Base-by-base conservation (phyloP, 2,329 filamentous ascomycete genomes). In the Ophiosphaerella korrae region DNA sequence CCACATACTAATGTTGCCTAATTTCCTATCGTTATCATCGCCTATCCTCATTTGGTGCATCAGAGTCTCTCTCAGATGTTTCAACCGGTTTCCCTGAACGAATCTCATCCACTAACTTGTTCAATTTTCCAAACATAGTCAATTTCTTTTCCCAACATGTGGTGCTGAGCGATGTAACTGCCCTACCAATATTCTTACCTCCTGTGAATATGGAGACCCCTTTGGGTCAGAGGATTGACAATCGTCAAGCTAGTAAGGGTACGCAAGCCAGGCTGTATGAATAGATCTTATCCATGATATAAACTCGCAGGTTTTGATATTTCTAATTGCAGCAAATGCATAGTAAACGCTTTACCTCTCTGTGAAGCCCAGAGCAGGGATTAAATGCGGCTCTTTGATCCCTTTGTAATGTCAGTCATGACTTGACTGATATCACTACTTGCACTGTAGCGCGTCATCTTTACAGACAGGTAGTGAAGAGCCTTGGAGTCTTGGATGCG, bases 221-320 rank as follows among this genome's bases (percentile, higher is more conserved):
- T 32, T 50, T 3, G 58, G 56, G 26, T 62, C 46, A 1, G 56
- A 42, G 1, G 41, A 47, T 2, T 33, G 23, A 2, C 58, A 42
- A 9, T 34, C 42, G n/a, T 57, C 56, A 3, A 64, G 35, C 60
- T 55, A 63, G 36, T 57, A 42, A 46, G 62, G 18, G 21, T 57
- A 64, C 11, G 58, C 45, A 35, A 63, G 57, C 7, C 60, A 36
- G 2, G 53, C 59, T 18, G 5, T 21, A 21, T 21, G 18, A 21
- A 21, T 21, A 21, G 18, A 21, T 21, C 18, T 21, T 21, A 21
- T 21, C 18, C 18, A 21, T 4, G 3, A 21, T 21, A 21, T 21
- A 4, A 21, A 4, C 18, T 21, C 18, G 3, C 18, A 21, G 18
- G 5, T 21, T 21, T 21, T 4, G 18, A 21, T 21, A 21, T 4